Evolutionary conservation across 176 grass and related monocot species (phyloP), one percentile per base, ranked within the genome.

Genomic region (Pontederia crassipes): DNA sequence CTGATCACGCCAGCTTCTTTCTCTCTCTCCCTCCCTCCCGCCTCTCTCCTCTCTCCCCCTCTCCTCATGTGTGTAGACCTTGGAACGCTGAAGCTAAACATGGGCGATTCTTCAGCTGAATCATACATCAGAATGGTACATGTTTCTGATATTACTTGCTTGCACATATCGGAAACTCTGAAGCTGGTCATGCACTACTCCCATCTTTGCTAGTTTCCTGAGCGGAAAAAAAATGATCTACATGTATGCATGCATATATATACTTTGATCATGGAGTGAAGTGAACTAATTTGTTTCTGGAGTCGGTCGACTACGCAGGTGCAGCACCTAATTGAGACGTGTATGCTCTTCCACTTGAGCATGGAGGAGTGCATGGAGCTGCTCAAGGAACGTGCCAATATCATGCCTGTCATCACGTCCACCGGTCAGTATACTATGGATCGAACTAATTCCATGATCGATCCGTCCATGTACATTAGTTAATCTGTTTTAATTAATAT

Each of bases 321-420:
- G 47, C 89, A 95, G 59, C 81, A 95, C 47, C 81, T 95, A 75
- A 95, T 95, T 17, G 89, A 95, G 73, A 82, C 47, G 45, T 95
- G 89, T 69, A 74, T 95, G 61, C 69, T 83, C 53, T 89, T 85
- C 55, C 81, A 81, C 69, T 89, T 95, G 89, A 89, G 69, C 85
- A 85, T 95, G 85, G 89, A 95, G 61, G 89, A 95, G 78, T 95
- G 85, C 76, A 78, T 85, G 75, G 85, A 89, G 52, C 66, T 76
- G 57, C 79, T 95, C 32, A 53, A 78, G 32, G 77, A 82, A 75
- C 89, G 75, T 64, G 89, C 89, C 56, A 70, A 89, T 27, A 72
- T 95, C 17, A 79, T 67, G 49, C 81, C 89, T 0, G 62, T 72
- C 54, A 75, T 95, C 67, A 85, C 89, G 18, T 95, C 89, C 14